Evolutionary conservation across 441 rosid species (phyloP).

Genomic region (Capsella rubella): DNA sequence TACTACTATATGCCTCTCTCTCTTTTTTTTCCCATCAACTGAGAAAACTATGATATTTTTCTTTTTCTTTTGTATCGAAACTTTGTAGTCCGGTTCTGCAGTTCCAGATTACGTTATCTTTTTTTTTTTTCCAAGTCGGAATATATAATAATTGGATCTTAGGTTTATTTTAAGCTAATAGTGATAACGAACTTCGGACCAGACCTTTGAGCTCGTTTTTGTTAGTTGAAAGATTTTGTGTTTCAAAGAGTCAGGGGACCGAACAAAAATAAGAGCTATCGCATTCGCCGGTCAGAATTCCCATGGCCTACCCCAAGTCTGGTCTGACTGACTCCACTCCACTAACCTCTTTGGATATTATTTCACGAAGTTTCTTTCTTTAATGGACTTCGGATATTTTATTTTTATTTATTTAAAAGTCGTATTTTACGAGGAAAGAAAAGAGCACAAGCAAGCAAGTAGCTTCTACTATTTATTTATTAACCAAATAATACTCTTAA

Average conservation of each 20-base stretch:
- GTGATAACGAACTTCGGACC: no score
- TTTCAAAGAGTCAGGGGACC: neutral
- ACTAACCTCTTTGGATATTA: constrained; percentile 23
- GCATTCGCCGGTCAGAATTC: neutral
- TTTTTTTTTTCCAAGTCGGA: no score
- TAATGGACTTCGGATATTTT: neutral
- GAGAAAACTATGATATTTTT: no score
- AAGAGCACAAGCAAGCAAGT: neutral
- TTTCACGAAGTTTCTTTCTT: neutral
- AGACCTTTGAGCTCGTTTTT: constrained; percentile 1
- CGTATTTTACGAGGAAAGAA: neutral
- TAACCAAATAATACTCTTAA: neutral
- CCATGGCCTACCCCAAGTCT: constrained; percentile 27
- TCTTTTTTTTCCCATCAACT: no score
- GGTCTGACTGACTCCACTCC: constrained; percentile 27
- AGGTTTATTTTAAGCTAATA: no score
- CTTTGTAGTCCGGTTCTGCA: no score
- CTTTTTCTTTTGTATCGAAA: no score
- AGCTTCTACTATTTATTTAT: neutral
- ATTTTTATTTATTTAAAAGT: neutral
- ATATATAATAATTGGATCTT: no score
- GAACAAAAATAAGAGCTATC: constrained; percentile 9
- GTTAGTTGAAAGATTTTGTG: neutral
- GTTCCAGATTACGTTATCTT: no score
- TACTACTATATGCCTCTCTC: no score